Base-by-base conservation (phyloP, 306 rosid genomes). In the Pachyrhizus erosus region DNA sequence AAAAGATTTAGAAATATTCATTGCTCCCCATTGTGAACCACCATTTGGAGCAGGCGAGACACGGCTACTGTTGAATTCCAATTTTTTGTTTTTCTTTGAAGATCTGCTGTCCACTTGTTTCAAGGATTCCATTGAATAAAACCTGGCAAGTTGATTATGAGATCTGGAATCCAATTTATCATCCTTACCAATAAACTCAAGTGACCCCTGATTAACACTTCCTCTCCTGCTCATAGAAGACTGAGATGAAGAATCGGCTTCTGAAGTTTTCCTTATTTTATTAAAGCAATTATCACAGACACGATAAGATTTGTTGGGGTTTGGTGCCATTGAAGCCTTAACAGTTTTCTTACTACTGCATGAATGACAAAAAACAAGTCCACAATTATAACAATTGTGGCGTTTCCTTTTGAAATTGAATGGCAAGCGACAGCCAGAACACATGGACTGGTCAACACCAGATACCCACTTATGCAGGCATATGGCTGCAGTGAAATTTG, bases 381-480 rank as follows among this genome's bases (percentile, higher is more conserved):
- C 99, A 82, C 99, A 96, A 71, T 96, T 93, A 60, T 93, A 96
- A 85, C 99, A 96, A 78, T 96, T 96, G 87, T 96, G 99, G 29
- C 99, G 98, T 79, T 96, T 96, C 80, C 99, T 91, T 87, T 96
- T 96, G 84, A 96, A 96, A 89, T 92, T 96, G 83, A 96, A 96
- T 42, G 97, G 96, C 51, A 92, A 74, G 37, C 94, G 98, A 83
- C 99, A 96, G 23, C 99, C 99, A 39, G 99, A 96, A 89, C 99
- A 96, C 98, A 96, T 89, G 46, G 99, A 96, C 87, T 93, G 99
- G 83, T 96, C 99, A 78, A 93, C 93, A 88, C 99, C 99, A 80
- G 98, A 96, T 62, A 91, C 96, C 99, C 99, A 96, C 89, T 92
- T 93, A 85, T 96, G 99, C 87, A 96, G 98, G 87, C 99, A 96